These are phyloP conservation scores for Schizosaccharomyces osmophilus DNA, from an alignment of 805 yeast genomes.

Conservation along the genomic window DNA sequence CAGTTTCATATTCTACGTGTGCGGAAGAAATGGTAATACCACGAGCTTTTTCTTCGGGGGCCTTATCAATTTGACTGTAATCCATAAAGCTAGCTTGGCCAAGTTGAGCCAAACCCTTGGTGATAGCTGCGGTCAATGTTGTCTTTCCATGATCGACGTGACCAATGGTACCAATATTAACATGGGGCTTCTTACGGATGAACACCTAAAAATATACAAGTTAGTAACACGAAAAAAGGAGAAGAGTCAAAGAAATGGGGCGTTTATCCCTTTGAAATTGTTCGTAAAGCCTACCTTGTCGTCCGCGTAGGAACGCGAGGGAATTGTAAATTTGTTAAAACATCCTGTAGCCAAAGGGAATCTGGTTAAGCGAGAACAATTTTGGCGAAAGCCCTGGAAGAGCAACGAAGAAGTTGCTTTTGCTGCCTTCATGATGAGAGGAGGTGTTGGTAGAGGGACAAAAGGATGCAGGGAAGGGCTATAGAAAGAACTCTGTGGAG, in stretches of 20 bases:
- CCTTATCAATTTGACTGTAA: constrained; percentile 80
- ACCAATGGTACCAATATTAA: constrained; percentile 93
- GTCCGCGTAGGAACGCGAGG: not conserved
- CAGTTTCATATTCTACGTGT: constrained; percentile 92
- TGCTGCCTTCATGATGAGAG: not conserved
- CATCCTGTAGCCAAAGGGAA: not conserved
- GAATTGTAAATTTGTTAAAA: not conserved
- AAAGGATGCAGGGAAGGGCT: too few relatives aligned
- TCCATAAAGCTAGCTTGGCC: constrained; percentile 91
- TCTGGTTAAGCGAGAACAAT: not conserved
- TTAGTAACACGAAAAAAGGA: not conserved
- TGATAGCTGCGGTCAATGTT: constrained; percentile 93
- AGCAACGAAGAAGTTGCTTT: not conserved
- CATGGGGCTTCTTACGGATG: constrained; percentile 88
- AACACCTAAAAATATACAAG: constrained; percentile 17
- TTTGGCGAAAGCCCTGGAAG: not conserved
- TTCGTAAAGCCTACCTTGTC: not conserved
- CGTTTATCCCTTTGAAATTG: too few relatives aligned
- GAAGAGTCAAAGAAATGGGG: not conserved
- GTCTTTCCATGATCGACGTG: constrained; percentile 99
- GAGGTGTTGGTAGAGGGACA: not conserved
- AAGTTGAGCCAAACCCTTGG: constrained; percentile 65
- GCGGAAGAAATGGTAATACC: constrained; percentile 97
- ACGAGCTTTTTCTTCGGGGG: constrained; percentile 98
- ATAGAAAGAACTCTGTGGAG: too few relatives aligned